Percentiles rank a stretch among this genome's conserved stretches.
These are phyloP conservation scores for Chaetomium sp. DNA, from an alignment of 2,329 filamentous ascomycete genomes.

Conservation along the genomic window DNA sequence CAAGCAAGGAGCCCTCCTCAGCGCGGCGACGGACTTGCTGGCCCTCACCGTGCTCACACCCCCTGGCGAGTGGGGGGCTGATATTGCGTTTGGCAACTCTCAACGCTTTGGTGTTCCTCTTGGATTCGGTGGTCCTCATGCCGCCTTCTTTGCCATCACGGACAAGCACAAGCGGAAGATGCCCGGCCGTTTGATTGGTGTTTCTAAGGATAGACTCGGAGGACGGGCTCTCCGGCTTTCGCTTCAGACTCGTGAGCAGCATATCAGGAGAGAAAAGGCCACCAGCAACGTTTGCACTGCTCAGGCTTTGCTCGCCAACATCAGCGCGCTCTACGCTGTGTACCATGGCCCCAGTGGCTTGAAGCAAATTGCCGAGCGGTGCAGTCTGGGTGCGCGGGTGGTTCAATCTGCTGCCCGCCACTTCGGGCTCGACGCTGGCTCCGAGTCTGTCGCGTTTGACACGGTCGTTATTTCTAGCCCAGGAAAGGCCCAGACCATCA, in stretches of 20 bases:
- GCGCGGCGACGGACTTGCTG: constrained; percentile 82
- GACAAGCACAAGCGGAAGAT: constrained; percentile 94
- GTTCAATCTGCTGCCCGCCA: constrained; percentile 58
- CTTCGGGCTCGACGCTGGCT: constrained; percentile 53
- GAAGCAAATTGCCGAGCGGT: constrained; percentile 73
- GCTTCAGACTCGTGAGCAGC: constrained; percentile 89
- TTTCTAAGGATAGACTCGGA: constrained; percentile 85
- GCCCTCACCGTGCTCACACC: constrained; percentile 82
- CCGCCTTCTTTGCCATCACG: constrained; percentile 87
- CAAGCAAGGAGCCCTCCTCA: constrained; percentile 69
- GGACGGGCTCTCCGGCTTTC: constrained; percentile 75
- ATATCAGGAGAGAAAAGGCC: constrained; percentile 92
- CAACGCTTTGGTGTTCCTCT: constrained; percentile 89
- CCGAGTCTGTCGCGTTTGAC: constrained; percentile 64
- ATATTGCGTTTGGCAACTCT: constrained; percentile 89
- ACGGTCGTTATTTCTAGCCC: constrained; percentile 61
- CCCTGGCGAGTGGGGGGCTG: constrained; percentile 89
- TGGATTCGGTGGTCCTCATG: constrained; percentile 90
- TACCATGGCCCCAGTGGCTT: constrained; percentile 86
- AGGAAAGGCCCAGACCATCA: constrained; percentile 43
- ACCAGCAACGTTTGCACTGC: constrained; percentile 97
- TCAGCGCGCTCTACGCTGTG: constrained; percentile 89
- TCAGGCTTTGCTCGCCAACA: constrained; percentile 88
- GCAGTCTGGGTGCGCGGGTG: constrained; percentile 63
- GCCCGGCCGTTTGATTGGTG: constrained; percentile 79